phyloP scores from a whole-genome alignment of 2,329 filamentous ascomycete genomes.

The Fusarium ramigenum region DNA sequence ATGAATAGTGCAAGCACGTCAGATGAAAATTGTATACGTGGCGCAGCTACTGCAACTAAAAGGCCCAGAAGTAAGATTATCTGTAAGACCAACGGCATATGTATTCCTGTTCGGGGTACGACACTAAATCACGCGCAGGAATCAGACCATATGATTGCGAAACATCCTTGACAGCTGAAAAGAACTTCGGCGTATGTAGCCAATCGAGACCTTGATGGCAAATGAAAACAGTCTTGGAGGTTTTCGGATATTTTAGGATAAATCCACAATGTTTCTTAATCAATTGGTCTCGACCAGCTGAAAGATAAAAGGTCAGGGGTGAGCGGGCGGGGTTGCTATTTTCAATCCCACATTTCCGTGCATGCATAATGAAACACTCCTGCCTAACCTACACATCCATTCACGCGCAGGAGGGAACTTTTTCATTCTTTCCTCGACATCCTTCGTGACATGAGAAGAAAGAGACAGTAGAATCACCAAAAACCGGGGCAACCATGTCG shows the following conservation, averaged over 20 bases:
- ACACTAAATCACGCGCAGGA: neutral
- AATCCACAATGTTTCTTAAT: too few relatives aligned
- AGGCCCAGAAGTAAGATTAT: neutral
- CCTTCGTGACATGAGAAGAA: neutral
- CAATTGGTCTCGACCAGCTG: neutral
- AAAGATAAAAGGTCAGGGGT: neutral
- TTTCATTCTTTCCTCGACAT: neutral
- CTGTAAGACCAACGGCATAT: neutral
- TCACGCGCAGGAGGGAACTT: too few relatives aligned
- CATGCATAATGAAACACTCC: neutral
- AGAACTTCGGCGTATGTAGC: too few relatives aligned
- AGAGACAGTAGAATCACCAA: neutral
- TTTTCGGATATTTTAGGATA: neutral
- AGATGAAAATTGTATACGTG: neutral
- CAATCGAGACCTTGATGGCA: neutral
- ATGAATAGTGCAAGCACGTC: neutral
- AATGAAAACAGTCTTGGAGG: accelerated
- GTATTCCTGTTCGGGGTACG: neutral
- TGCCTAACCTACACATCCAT: neutral
- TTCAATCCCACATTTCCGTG: neutral
- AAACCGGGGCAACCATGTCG: neutral
- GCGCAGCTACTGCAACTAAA: neutral
- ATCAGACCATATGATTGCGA: neutral
- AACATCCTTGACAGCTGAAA: neutral
- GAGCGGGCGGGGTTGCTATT: neutral